phyloP scores from a whole-genome alignment of 208 protist species.

The Sergeia podlipaevii region DNA sequence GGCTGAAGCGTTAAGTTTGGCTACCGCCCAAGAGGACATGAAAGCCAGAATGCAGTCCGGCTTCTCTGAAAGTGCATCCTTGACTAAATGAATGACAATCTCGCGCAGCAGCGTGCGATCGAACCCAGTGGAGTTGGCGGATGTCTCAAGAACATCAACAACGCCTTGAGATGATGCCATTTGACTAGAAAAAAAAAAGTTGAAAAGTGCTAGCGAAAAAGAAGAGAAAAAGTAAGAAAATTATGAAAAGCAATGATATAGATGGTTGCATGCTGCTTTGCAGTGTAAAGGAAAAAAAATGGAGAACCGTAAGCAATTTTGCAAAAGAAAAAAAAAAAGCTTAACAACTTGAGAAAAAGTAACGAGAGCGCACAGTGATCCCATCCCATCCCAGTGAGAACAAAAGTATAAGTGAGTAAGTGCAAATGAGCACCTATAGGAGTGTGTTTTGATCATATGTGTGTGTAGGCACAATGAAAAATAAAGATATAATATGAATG shows the following conservation, averaged over 20 bases:
- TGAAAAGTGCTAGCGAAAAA: neutral
- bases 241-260: no score
- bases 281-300: neutral
- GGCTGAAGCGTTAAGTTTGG: conserved; percentile 8
- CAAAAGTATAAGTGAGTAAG: no score
- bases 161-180: conserved; percentile 2
- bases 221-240: neutral
- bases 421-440: no score
- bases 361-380: neutral
- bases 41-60: conserved; percentile 39
- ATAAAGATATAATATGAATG: no score
- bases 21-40: conserved; percentile 34
- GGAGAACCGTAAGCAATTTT: neutral
- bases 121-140: conserved; percentile 4
- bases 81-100: conserved; percentile 21
- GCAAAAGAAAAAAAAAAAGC: neutral
- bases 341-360: neutral
- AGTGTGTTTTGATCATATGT: no score
- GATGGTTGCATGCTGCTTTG: no score
- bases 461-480: no score
- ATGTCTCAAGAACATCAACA: neutral
- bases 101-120: conserved; percentile 16
- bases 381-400: neutral
- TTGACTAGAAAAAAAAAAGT: neutral
- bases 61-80: conserved; percentile 20